These are phyloP conservation scores for Vigna reflexopilosa DNA, from an alignment of 306 rosid genomes.

Conservation along the genomic window DNA sequence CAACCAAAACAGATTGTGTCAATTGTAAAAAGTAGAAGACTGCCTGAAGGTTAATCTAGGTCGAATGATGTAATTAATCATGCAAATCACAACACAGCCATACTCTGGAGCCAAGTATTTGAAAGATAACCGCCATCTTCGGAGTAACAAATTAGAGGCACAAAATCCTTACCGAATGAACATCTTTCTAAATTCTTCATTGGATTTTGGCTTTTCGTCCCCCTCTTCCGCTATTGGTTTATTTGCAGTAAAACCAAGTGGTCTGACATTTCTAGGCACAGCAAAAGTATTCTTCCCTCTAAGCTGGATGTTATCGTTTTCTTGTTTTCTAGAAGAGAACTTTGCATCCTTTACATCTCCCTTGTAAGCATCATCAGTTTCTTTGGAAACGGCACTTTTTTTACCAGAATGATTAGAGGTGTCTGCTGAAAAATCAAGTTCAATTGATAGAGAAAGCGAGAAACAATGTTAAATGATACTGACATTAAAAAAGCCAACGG, in stretches of 20 bases:
- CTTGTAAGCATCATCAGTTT: slow-evolving; percentile 52
- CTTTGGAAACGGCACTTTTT: slow-evolving; percentile 53
- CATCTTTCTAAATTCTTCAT: slow-evolving; percentile 91
- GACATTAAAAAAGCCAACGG: slow-evolving; percentile 13
- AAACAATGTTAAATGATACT: slow-evolving; percentile 5
- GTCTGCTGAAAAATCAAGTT: slow-evolving; percentile 46
- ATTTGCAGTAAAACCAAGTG: slow-evolving; percentile 63
- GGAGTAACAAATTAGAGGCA: slow-evolving; percentile 14
- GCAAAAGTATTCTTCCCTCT: slow-evolving; percentile 93
- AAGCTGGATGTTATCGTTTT: slow-evolving; percentile 57
- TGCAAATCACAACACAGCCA: slow-evolving; percentile 11
- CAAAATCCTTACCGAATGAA: slow-evolving; percentile 52
- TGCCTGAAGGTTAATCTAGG: slow-evolving; percentile 2
- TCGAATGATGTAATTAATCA: slow-evolving; percentile 19
- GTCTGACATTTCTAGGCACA: slow-evolving; percentile 70
- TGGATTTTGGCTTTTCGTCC: slow-evolving; percentile 80
- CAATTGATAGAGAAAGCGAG: slow-evolving; percentile 1
- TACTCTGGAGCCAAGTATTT: slow-evolving; percentile 16
- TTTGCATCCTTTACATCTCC: slow-evolving; percentile 48
- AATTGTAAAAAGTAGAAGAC: neutral
- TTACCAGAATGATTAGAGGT: slow-evolving; percentile 43
- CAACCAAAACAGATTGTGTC: neutral
- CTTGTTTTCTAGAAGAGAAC: slow-evolving; percentile 46
- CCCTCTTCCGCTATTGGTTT: slow-evolving; percentile 58
- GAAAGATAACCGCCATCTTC: neutral